Percentiles rank a stretch among this genome's conserved stretches.
Evolutionary conservation across 352 stramenopile species (phyloP).

Genomic region (Globisporangium polare): DNA sequence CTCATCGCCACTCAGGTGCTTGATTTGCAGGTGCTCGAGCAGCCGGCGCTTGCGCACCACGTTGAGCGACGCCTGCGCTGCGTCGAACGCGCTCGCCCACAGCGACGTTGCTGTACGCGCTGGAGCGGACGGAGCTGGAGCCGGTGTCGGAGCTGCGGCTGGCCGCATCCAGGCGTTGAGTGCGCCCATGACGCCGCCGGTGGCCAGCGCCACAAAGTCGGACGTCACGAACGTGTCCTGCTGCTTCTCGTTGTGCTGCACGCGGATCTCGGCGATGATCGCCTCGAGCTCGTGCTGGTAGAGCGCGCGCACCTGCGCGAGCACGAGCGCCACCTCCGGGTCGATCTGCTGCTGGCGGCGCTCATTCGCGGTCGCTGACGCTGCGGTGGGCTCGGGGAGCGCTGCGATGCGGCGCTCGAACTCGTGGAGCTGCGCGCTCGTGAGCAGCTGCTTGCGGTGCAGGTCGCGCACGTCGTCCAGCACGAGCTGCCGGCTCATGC

Average conservation of each 20-base stretch:
- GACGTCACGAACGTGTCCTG: constrained; percentile 39
- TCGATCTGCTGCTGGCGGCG: not conserved
- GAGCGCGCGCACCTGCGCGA: constrained; percentile 28
- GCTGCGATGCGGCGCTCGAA: constrained; percentile 19
- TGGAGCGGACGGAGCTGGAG: no score
- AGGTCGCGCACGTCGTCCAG: constrained; percentile 36
- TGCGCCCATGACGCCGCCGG: constrained; percentile 57
- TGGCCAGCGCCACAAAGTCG: constrained; percentile 57
- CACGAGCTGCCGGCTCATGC: constrained; percentile 14
- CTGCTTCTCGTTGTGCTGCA: constrained; percentile 51
- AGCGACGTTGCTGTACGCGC: constrained; percentile 24
- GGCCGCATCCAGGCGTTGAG: constrained; percentile 67
- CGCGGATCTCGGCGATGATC: constrained; percentile 42
- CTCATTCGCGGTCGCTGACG: not conserved
- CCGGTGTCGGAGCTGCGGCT: not conserved
- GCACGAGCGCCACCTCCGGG: constrained; percentile 15
- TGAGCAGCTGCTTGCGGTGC: constrained; percentile 28
- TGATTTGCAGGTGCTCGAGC: constrained; percentile 64
- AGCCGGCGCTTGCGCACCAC: constrained; percentile 56
- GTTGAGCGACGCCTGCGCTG: constrained; percentile 69
- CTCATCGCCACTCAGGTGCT: constrained; percentile 64
- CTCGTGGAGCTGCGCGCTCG: constrained; percentile 23
- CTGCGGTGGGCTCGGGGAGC: not conserved
- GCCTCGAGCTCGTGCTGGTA: constrained; percentile 40
- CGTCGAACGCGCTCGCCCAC: constrained; percentile 73